These are phyloP conservation scores for Colletotrichum liriopes DNA, from an alignment of 2,329 filamentous ascomycete genomes.

Conservation along the genomic window DNA sequence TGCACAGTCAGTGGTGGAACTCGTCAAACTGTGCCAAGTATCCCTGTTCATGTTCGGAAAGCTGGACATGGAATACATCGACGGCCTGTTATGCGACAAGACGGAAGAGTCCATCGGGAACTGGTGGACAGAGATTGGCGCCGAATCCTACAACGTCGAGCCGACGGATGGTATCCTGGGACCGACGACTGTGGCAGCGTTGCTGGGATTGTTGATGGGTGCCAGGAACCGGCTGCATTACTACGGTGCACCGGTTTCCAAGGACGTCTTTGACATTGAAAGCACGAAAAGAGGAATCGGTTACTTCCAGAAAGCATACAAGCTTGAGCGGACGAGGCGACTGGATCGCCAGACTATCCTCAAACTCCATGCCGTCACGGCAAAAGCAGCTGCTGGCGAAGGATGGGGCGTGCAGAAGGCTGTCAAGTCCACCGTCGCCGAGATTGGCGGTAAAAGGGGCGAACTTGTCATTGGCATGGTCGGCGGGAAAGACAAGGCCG, in stretches of 20 bases:
- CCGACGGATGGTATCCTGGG: slow-evolving; percentile 94
- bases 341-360: slow-evolving; percentile 89
- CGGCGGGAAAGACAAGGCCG: slow-evolving; percentile 86
- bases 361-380: slow-evolving; percentile 85
- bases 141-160: slow-evolving; percentile 92
- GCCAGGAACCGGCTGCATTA: slow-evolving; percentile 91
- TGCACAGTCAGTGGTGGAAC: slow-evolving; percentile 84
- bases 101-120: slow-evolving; percentile 92
- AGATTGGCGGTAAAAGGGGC: slow-evolving; percentile 92
- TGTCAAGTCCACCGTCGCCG: slow-evolving; percentile 94
- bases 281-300: slow-evolving; percentile 87
- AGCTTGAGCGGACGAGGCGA: slow-evolving; percentile 82
- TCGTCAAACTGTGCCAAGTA: slow-evolving; percentile 92
- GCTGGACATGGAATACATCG: slow-evolving; percentile 88
- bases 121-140: slow-evolving; percentile 97
- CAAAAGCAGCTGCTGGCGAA: slow-evolving; percentile 90
- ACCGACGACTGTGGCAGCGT: slow-evolving; percentile 89
- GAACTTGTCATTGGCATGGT: slow-evolving; percentile 98
- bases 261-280: slow-evolving; percentile 92
- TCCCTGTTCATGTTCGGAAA: slow-evolving; percentile 91
- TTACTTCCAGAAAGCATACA: slow-evolving; percentile 91
- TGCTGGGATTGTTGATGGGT: slow-evolving; percentile 91
- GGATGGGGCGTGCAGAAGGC: slow-evolving; percentile 94
- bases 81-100: slow-evolving; percentile 92
- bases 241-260: slow-evolving; percentile 85